A percentile compares a stretch with the other conserved stretches of the same genome.
These are phyloP conservation scores for Psilocybe subaeruginosa DNA, from an alignment of 768 basidiomycete species.

Conservation along the genomic window DNA sequence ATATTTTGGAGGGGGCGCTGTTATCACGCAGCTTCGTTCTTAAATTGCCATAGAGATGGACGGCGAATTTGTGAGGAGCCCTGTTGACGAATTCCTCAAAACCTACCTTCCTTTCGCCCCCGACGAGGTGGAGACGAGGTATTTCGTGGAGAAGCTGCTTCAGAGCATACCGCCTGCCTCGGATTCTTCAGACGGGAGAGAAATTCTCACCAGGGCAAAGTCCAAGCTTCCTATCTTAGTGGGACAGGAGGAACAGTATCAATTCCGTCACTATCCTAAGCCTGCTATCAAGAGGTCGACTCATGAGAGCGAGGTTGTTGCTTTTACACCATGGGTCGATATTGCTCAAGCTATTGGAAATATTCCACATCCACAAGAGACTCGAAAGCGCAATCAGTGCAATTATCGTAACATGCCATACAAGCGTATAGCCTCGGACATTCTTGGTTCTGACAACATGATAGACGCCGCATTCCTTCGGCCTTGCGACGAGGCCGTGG, in stretches of 20 bases:
- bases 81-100: not conserved
- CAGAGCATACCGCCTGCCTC: not conserved
- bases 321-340: no score
- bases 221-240: no score
- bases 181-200: not conserved
- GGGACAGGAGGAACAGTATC: no score
- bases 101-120: not conserved
- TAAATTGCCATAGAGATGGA: not conserved
- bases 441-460: not conserved
- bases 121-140: not conserved
- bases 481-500: not conserved
- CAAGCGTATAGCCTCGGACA: not conserved
- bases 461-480: not conserved
- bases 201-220: no score
- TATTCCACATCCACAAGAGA: no score
- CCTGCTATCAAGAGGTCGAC: no score
- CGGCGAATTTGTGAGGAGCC: not conserved
- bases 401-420: not conserved
- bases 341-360: no score
- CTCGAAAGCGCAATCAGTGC: not conserved
- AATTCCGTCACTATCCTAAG: no score
- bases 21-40: not conserved
- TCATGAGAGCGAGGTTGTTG: no score
- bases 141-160: not conserved
- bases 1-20: not conserved